Conservation (phyloP, 192 early-diverging fungal genomes). For the Entomortierella beljakovae region DNA sequence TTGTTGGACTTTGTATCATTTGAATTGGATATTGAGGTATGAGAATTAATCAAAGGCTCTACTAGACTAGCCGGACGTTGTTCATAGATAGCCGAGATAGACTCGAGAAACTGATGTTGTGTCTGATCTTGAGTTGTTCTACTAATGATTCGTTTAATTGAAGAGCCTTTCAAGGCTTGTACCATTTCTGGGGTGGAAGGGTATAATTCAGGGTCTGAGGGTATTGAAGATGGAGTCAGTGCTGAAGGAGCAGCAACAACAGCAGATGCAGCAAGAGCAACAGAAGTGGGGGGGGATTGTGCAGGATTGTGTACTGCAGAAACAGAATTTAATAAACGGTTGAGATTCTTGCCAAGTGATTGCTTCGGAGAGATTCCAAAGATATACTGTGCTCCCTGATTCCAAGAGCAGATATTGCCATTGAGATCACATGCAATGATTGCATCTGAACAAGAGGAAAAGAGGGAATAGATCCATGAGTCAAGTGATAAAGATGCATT, state of each 20-base stretch:
- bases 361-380: constrained; percentile 39
- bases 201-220: constrained; percentile 24
- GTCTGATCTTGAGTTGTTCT: constrained; percentile 13
- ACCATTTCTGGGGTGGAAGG: constrained; percentile 33
- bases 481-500: constrained; percentile 2
- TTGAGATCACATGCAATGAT: constrained; percentile 45
- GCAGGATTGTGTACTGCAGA: neutral
- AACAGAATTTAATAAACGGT: neutral
- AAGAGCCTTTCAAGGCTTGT: constrained; percentile 10
- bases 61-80: no score
- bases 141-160: constrained; percentile 34
- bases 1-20: neutral
- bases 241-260: neutral
- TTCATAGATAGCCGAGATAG: constrained; percentile 25
- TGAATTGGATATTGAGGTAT: no score
- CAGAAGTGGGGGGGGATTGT: neutral
- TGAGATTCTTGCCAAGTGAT: constrained; percentile 38
- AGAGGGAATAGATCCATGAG: constrained; percentile 33
- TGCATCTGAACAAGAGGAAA: constrained; percentile 28
- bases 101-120: constrained; percentile 32
- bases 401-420: constrained; percentile 39
- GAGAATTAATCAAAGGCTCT: no score
- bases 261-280: neutral
- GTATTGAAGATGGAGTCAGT: neutral
- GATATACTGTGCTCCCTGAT: constrained; percentile 18